Percentiles rank a stretch among this genome's conserved stretches.
phyloP scores from a whole-genome alignment of 1,284 basidiomycete species.

The Trichosporon faecale region DNA sequence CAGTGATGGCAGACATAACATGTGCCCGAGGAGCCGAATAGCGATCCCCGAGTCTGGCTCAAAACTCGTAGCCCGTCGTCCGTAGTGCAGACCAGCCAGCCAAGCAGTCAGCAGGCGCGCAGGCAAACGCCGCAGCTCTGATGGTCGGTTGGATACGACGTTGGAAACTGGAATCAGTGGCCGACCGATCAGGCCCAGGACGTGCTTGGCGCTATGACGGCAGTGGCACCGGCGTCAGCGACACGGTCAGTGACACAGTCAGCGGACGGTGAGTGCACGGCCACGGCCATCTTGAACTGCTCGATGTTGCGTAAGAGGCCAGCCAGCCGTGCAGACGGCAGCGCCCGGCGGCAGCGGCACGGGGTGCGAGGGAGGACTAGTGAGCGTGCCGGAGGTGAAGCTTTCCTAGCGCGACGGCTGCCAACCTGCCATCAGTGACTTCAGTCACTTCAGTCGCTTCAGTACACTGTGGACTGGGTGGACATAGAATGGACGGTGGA shows the following conservation, averaged over 20 bases:
- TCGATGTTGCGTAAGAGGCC: not conserved
- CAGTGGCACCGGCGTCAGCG: not conserved
- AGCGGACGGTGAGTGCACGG: not conserved
- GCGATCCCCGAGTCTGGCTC: too few species aligned
- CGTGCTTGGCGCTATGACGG: not conserved
- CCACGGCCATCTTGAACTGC: not conserved
- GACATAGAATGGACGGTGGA: not conserved
- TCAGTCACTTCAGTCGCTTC: too few species aligned
- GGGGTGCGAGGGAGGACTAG: not conserved
- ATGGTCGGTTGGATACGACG: not conserved
- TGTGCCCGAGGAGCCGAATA: not conserved
- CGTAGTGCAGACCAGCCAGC: too few species aligned
- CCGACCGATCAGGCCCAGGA: not conserved
- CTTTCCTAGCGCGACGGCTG: not conserved
- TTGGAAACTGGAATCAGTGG: not conserved
- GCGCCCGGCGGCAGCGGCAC: not conserved
- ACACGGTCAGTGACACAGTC: not conserved
- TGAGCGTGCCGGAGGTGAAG: not conserved
- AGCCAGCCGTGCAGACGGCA: not conserved
- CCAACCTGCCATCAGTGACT: constrained; percentile 1
- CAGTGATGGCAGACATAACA: too few species aligned
- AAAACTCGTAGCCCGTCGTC: too few species aligned
- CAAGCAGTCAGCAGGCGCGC: not conserved
- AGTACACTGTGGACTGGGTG: not conserved
- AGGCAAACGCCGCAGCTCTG: not conserved